Evolutionary conservation across 768 basidiomycete genomes (phyloP), one percentile per base, ranked within the genome.

Genomic region (Amanita rubescens): DNA sequence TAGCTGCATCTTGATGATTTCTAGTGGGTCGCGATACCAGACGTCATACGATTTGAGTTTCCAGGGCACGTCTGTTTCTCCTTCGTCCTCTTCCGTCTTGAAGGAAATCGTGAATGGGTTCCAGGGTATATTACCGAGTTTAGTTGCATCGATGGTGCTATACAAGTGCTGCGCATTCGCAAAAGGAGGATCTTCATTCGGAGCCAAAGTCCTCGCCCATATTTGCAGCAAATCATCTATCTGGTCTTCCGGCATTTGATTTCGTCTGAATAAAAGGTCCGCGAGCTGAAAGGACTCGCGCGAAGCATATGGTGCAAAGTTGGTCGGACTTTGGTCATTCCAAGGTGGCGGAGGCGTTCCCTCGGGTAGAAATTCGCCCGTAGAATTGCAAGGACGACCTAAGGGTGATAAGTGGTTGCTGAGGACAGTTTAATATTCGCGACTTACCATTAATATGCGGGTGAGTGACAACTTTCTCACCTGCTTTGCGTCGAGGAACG

Each of bases 61-160:
- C 67, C 66, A 69, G 8, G 59, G 32, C 4, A 22, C 38, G 1
- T 43, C 38, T 3, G 35, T 22, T 25, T 20, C 51, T 7, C 20
- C 8, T 14, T 34, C n/a, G 17, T 27, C n/a, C n/a, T n/a, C n/a
- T n/a, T n/a, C n/a, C n/a, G n/a, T n/a, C n/a, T n/a, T n/a, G n/a
- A n/a, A 43, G 2, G 37, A 49, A 1, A 55, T 9, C 7, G 25
- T 49, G 27, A 51, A 51, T 41, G 50, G 41, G 9, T 65, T n/a
- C 74, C 75, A 78, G 0, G 47, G 32, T 9, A 49, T 19, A 37
- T 49, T 19, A 69, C 65, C 10, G 62, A 61, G 25, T 70, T 68
- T 7, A 71, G 67, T 74, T 0, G 55, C 69, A 42, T 51, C 50
- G 10, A 51, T 51, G 41, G 24, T 30, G 1, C 11, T 17, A 19